Evolutionary conservation across 176 grass and related monocot species (phyloP).

Genomic region (Lolium rigidum): DNA sequence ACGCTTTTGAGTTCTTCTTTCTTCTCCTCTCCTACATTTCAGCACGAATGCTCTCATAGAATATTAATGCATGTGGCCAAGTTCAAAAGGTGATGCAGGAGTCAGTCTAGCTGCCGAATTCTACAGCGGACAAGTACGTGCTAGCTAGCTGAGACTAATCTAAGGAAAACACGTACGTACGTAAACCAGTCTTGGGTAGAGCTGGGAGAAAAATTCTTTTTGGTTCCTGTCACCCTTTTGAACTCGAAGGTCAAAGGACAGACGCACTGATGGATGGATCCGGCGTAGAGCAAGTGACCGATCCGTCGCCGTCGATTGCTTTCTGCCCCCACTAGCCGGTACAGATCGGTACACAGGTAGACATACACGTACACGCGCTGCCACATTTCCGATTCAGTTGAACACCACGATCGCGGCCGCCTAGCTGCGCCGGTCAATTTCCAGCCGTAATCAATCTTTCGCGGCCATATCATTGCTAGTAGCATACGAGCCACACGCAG

Average conservation of each 20-base stretch:
- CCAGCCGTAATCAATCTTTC: constrained; percentile 6
- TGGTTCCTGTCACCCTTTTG: constrained; percentile 37
- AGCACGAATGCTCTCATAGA: not conserved
- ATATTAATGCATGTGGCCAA: not conserved
- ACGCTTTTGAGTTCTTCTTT: not conserved
- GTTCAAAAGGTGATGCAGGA: constrained; percentile 19
- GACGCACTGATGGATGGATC: not conserved
- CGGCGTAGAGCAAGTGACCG: not conserved
- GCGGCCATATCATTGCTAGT: not conserved
- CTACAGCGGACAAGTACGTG: constrained; percentile 25
- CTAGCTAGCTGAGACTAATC: not conserved
- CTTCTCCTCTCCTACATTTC: not conserved
- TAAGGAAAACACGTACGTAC: not conserved
- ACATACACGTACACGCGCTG: not conserved
- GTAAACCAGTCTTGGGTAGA: not conserved
- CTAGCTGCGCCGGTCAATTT: not conserved
- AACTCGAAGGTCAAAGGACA: constrained; percentile 51
- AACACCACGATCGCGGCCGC: constrained; percentile 31
- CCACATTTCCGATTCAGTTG: constrained; percentile 7
- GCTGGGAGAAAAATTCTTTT: not conserved
- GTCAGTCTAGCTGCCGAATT: constrained; percentile 53
- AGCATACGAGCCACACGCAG: not conserved
- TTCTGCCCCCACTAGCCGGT: constrained; percentile 75
- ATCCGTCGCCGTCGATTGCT: constrained; percentile 62
- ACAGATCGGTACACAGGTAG: constrained; percentile 33